Evolutionary conservation across 2,329 filamentous ascomycete species (phyloP), one percentile per base, ranked within the genome.

Genomic region (Fusarium sp.): DNA sequence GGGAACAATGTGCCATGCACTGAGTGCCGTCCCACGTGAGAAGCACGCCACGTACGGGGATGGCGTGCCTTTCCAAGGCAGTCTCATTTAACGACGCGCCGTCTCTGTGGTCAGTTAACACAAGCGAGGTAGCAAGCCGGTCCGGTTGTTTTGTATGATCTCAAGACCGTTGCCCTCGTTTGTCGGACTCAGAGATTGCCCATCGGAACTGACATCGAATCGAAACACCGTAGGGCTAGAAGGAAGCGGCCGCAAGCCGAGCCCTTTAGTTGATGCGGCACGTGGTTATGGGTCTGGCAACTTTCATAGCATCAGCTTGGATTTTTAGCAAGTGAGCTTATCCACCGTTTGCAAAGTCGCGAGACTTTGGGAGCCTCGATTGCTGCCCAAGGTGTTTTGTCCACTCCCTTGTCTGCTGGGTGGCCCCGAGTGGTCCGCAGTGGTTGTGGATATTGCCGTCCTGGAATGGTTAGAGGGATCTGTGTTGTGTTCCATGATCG

Each of bases 401-500:
- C 56, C 62, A 51, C 44, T 22, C 17, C 22, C 36, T 6, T 42
- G 51, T 27, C 64, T 58, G 60, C 46, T 36, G 20, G 17, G 58
- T 61, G 29, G n/a, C 35, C 16, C 31, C 51, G 58, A 71, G 36
- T 67, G 64, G 42, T 64, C 44, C 62, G 59, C 67, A 71, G 64
- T 56, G 46, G 44, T 44, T 74, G 72, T 74, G 72, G 72, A 67
- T 67, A 74, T 66, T 29, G 6, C 33, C 36, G 61, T 74, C 72
- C 72, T 63, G 72, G 72, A 75, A 67, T 44, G 72, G 72, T 70
- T 75, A 75, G 73, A 65, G 62, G 53, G 72, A 75, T 75, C 72
- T 75, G 36, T 60, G 24, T 65, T 40, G 31, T 40, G 71, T 62
- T 69, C 62, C 36, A 60, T 63, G 72, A 75, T 74, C 72, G 66